Percentiles rank a stretch among this genome's conserved stretches.
These are phyloP conservation scores for Naganishia albida DNA, from an alignment of 1,284 basidiomycete species.

Conservation along the genomic window DNA sequence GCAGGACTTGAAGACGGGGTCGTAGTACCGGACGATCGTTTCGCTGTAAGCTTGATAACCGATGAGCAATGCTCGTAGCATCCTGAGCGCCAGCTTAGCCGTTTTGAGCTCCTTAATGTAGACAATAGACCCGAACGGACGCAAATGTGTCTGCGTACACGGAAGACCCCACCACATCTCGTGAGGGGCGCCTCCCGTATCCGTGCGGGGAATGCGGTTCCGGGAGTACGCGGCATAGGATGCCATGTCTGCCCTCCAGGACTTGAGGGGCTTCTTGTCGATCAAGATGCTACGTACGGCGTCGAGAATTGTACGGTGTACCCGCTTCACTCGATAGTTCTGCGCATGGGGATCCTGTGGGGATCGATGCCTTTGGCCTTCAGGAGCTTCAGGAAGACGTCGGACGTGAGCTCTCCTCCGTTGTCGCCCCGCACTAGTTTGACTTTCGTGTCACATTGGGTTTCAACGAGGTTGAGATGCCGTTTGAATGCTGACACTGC, in stretches of 20 bases:
- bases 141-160: conserved; percentile 11
- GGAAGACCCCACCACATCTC: conserved; percentile 27
- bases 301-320: conserved; percentile 36
- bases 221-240: conserved; percentile 30
- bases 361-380: conserved; percentile 32
- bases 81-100: background rate
- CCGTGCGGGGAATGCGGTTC: conserved; percentile 22
- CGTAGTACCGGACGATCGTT: background rate
- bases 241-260: conserved; percentile 35
- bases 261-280: conserved; percentile 16
- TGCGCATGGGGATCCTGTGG: conserved; percentile 36
- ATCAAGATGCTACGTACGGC: conserved; percentile 33
- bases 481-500: conserved; percentile 23
- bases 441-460: conserved; percentile 29
- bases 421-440: conserved; percentile 29
- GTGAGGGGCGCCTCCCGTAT: background rate
- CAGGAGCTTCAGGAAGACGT: conserved; percentile 7
- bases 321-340: conserved; percentile 36
- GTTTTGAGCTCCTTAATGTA: background rate
- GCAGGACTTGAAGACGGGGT: background rate
- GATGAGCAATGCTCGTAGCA: no score
- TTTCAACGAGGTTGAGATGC: conserved; percentile 33
- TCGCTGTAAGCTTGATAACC: background rate
- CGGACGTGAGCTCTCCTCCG: conserved; percentile 34
- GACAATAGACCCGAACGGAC: conserved; percentile 32